Evolutionary conservation across 179 eudicot genomes (phyloP), one percentile per base, ranked within the genome.

Genomic region (Vitellaria paradoxa): DNA sequence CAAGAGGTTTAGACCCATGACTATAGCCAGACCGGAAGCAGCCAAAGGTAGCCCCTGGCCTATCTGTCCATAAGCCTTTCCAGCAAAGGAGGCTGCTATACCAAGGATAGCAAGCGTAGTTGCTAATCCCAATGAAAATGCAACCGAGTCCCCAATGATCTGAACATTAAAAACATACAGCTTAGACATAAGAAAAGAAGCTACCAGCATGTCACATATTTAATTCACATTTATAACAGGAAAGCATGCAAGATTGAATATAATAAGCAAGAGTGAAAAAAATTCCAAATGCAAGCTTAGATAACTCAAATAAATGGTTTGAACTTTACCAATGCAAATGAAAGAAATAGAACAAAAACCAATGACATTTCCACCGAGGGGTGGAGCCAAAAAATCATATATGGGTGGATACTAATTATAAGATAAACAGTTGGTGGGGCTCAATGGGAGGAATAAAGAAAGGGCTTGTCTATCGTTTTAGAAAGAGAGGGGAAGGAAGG

Each of bases 1-100:
- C 75, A 95, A 87, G 23, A 95, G 97, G 89, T 93, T 95, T 49
- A 93, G 86, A 76, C 99, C 99, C 99, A 95, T 95, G 30, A 90
- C 59, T 42, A 91, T 80, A 45, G 99, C 99, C 80, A 95, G 80
- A 74, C 88, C 88, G 74, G 99, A 95, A 75, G 97, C 97, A 82
- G 91, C 99, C 84, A 95, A 40, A 55, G 99, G 99, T 76, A 95
- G 85, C 46, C 99, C 99, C 81, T 80, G 89, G 52, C 99, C 99
- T 40, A 95, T 81, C 81, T 91, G 95, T 71, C 99, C 99, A 79
- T 95, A 95, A 68, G 99, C 99, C 86, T 95, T 95, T 78, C 99
- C 99, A 77, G 97, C 99, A 87, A 95, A 89, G 42, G 99, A 93
- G 74, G 99, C 99, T 71, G 88, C 93, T 81, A 95, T 78, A 66